These are phyloP conservation scores for Neonectria hederae DNA, from an alignment of 2,329 filamentous ascomycete genomes.

Conservation along the genomic window DNA sequence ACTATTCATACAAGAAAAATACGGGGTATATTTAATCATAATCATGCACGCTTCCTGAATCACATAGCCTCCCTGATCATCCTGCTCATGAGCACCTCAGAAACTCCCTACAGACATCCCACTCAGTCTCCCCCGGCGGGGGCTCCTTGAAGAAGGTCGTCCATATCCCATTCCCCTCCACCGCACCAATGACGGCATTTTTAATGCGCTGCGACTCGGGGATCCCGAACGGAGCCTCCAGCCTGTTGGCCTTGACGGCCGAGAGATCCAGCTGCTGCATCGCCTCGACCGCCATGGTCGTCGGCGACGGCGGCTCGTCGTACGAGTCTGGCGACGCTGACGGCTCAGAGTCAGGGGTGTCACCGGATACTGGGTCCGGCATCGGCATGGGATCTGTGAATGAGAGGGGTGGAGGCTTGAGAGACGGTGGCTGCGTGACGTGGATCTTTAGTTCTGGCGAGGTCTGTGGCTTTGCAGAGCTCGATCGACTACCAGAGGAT, in stretches of 20 bases:
- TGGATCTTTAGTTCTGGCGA: slow-evolving; percentile 23
- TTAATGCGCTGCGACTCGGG: slow-evolving; percentile 42
- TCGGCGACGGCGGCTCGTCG: slow-evolving; percentile 22
- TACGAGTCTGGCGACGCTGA: slow-evolving; percentile 12
- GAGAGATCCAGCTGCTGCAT: slow-evolving; percentile 29
- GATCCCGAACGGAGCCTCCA: slow-evolving; percentile 44
- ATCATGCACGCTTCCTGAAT: background rate
- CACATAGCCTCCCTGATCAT: background rate
- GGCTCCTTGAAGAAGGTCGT: slow-evolving; percentile 45
- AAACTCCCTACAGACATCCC: slow-evolving; percentile 45
- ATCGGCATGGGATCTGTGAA: slow-evolving; percentile 32
- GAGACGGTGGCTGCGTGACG: slow-evolving; percentile 17
- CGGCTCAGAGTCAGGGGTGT: background rate
- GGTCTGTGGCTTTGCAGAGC: background rate
- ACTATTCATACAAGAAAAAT: background rate
- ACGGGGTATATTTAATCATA: background rate
- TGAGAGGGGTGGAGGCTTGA: slow-evolving; percentile 13
- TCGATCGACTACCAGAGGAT: background rate
- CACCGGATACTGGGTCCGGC: slow-evolving; percentile 6
- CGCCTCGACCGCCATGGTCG: slow-evolving; percentile 27
- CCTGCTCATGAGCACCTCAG: slow-evolving; percentile 27
- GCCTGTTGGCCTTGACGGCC: slow-evolving; percentile 5
- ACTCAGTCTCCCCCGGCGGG: slow-evolving; percentile 34
- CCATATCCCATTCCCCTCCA: slow-evolving; percentile 39
- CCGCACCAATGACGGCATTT: slow-evolving; percentile 43